Evolutionary conservation across 345 rosid genomes (phyloP).

Genomic region (Tarenaya hassleriana): DNA sequence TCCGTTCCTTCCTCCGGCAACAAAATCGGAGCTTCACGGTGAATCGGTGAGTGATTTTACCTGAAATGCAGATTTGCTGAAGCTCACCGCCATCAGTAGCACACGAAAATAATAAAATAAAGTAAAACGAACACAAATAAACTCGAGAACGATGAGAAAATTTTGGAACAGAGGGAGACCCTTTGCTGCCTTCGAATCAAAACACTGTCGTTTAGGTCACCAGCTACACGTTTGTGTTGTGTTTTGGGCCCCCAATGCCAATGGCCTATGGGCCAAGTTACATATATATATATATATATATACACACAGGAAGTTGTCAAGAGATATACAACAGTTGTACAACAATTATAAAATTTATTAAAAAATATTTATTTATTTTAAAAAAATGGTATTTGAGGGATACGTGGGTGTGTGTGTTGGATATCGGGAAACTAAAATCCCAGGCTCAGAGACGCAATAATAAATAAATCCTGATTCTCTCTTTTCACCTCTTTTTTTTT

Average conservation of each 20-base stretch:
- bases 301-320: background rate
- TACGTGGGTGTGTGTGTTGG: constrained; percentile 31
- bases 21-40: constrained; percentile 6
- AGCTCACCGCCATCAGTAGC: constrained; percentile 15
- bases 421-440: constrained; percentile 81
- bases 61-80: constrained; percentile 18
- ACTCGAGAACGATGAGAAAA: background rate
- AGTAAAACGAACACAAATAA: background rate
- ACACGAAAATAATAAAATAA: background rate
- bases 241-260: too few species aligned
- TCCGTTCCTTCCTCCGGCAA: background rate
- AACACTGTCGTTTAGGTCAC: too few species aligned
- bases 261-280: too few species aligned
- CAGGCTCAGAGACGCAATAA: constrained; percentile 54
- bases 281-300: too few species aligned
- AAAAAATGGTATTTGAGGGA: background rate
- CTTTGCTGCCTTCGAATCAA: too few species aligned
- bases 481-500: constrained; percentile 11
- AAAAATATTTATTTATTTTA: background rate
- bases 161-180: background rate
- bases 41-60: constrained; percentile 17
- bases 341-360: constrained; percentile 4
- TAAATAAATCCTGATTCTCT: constrained; percentile 25
- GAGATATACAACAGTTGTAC: background rate
- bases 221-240: too few species aligned